A percentile compares a stretch with the other conserved stretches of the same genome.
phyloP scores from a whole-genome alignment of 495 filamentous ascomycete genomes.

The Daldinia concentrica region DNA sequence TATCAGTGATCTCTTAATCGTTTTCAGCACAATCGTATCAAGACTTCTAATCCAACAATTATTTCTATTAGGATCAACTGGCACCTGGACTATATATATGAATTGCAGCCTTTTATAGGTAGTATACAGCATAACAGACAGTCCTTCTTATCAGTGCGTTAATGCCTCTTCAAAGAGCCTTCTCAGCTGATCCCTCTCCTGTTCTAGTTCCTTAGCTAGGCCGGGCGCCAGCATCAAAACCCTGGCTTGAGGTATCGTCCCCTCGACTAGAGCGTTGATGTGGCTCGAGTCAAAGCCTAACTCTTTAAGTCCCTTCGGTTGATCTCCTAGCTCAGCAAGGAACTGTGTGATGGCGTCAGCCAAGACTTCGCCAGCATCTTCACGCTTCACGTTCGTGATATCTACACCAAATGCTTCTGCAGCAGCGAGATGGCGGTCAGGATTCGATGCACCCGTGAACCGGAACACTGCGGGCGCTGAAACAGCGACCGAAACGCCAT shows the following conservation, averaged over 20 bases:
- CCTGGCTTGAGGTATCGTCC: slow-evolving; percentile 88
- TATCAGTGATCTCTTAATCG: background rate
- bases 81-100: background rate
- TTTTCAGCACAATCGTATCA: background rate
- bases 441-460: slow-evolving; percentile 90
- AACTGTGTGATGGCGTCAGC: slow-evolving; percentile 83
- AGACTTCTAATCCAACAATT: background rate
- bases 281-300: slow-evolving; percentile 80
- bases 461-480: slow-evolving; percentile 93
- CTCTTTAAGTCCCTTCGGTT: slow-evolving; percentile 84
- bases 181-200: slow-evolving; percentile 62
- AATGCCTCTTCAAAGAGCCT: slow-evolving; percentile 61
- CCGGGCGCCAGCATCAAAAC: slow-evolving; percentile 93
- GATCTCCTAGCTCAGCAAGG: slow-evolving; percentile 82
- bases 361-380: slow-evolving; percentile 87
- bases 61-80: background rate
- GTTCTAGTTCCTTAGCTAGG: slow-evolving; percentile 74
- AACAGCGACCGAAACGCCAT: slow-evolving; percentile 94
- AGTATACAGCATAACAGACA: background rate
- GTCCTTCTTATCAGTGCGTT: slow-evolving; percentile 47
- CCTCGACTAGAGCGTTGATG: slow-evolving; percentile 85
- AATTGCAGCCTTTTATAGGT: too few species aligned
- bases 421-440: slow-evolving; percentile 86
- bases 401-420: slow-evolving; percentile 94
- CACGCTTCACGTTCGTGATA: slow-evolving; percentile 81